Percentiles rank a stretch among this genome's conserved stretches.
Conservation (phyloP, 805 yeast species). For the Ogataea henricii region DNA sequence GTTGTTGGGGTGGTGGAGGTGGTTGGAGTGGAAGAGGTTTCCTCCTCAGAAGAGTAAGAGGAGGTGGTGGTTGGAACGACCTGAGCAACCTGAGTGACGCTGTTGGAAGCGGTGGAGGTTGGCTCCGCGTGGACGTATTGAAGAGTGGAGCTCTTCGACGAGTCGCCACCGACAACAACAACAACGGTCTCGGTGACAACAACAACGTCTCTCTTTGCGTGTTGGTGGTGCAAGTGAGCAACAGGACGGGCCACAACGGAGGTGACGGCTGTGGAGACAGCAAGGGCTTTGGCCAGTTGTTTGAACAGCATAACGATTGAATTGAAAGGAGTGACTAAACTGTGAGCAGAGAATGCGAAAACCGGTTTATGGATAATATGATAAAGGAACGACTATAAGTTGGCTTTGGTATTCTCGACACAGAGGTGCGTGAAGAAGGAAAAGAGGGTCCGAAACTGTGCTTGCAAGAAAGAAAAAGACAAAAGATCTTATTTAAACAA, state of each 20-base stretch:
- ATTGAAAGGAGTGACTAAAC: conserved; percentile 15
- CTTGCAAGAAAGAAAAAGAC: background rate
- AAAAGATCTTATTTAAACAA: background rate
- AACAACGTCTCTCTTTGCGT: conserved; percentile 56
- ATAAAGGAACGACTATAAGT: conserved; percentile 23
- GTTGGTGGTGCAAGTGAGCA: conserved; percentile 59
- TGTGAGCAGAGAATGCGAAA: conserved; percentile 5
- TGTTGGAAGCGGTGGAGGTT: conserved; percentile 19
- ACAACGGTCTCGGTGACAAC: conserved; percentile 51
- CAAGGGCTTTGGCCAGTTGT: conserved; percentile 43
- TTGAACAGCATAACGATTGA: conserved; percentile 29
- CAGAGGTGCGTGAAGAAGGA: conserved; percentile 1
- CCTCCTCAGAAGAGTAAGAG: conserved; percentile 31
- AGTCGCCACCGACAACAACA: conserved; percentile 45
- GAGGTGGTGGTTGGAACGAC: conserved; percentile 33
- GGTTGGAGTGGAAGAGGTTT: conserved; percentile 28
- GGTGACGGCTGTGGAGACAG: conserved; percentile 50
- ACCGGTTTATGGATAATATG: conserved; percentile 10
- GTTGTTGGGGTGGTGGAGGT: conserved; percentile 35
- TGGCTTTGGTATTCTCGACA: conserved; percentile 14
- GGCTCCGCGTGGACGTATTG: conserved; percentile 36
- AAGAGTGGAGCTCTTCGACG: conserved; percentile 34
- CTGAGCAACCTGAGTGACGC: conserved; percentile 30
- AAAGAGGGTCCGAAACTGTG: background rate
- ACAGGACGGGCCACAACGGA: conserved; percentile 60